Percentiles rank a stretch among this genome's conserved stretches.
Evolutionary conservation across 2,329 filamentous ascomycete genomes (phyloP).

Genomic region (Graphilbum ipis-grandicollis): DNA sequence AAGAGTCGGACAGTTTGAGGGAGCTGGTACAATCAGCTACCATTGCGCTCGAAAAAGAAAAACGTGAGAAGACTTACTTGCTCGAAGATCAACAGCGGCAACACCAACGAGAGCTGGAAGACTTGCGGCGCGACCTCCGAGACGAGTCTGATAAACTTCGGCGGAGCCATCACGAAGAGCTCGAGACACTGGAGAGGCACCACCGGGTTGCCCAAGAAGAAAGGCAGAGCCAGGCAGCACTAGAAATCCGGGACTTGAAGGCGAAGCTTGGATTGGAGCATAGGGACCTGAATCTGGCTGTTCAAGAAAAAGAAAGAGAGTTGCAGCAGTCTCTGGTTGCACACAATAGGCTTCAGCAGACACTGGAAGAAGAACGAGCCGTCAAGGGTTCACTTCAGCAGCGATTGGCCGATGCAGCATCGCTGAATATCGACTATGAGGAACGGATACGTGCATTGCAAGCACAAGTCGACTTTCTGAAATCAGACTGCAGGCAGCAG

Average conservation of each 20-base stretch:
- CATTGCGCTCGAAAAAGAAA: conserved; percentile 24
- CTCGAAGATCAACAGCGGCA: conserved; percentile 35
- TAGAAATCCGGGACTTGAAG: conserved; percentile 50
- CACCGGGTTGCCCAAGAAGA: conserved; percentile 49
- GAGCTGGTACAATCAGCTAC: conserved; percentile 28
- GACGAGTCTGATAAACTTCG: conserved; percentile 40
- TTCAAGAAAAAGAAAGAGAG: conserved; percentile 37
- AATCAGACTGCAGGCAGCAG: conserved; percentile 78
- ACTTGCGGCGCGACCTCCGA: conserved; percentile 29
- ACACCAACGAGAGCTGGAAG: conserved; percentile 37
- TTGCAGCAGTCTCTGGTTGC: conserved; percentile 29
- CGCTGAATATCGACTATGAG: conserved; percentile 51
- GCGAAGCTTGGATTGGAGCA: conserved; percentile 32
- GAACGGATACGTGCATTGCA: conserved; percentile 58
- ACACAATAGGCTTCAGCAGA: conserved; percentile 26
- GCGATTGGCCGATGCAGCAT: conserved; percentile 39
- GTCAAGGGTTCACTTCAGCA: conserved; percentile 36
- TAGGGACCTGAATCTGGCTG: conserved; percentile 27
- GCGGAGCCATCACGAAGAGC: conserved; percentile 47
- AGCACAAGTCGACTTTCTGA: conserved; percentile 74
- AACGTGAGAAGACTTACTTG: conserved; percentile 27
- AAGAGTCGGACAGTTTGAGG: conserved; percentile 38
- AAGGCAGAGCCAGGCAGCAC: conserved; percentile 37
- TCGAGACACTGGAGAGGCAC: conserved; percentile 45
- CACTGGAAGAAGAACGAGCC: conserved; percentile 45